Base-by-base conservation (phyloP, 2,329 filamentous ascomycete species). In the Exophiala calicioides region DNA sequence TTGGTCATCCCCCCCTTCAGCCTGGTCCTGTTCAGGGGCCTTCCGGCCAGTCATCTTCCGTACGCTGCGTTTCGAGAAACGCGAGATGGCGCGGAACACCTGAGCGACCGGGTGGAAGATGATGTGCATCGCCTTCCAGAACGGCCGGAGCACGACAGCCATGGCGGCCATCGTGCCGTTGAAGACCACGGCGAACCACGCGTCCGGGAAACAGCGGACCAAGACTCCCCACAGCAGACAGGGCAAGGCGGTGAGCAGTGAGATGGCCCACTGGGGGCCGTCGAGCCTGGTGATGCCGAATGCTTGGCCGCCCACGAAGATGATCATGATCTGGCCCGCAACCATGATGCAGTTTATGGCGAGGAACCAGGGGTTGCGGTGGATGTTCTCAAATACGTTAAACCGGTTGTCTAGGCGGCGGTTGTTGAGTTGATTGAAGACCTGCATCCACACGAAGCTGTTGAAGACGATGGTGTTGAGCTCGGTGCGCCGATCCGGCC, bases 361-460 rank as follows among this genome's bases (percentile, higher is more conserved):
- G 27, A 94, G 79, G 72, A 97, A 97, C 76, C 94, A 95, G 71
- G 78, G 86, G 67, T 97, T 97, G 64, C 80, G 80, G 19, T 78
- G 78, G 49, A 97, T 79, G 44, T 89, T 89, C 64, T 96, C 91
- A 52, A 97, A 91, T 53, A 97, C 90, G 69, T 97, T 97, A 76
- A 95, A 90, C 44, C 83, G 80, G 69, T 97, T 97, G 67, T 97
- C 91, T 44, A 97, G 77, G 9, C 91, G 88, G 49, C 91, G 88
- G 71, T 95, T 95, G 74, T 97, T 97, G 79, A 94, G 88, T 64
- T 95, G 86, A 69, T 97, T 97, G 75, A 97, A 97, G 60, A 97
- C 94, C 61, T 97, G 91, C 90, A 97, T 96, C 91, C 91, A 97
- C 42, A 96, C 91, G 64, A 97, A 97, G 0, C 89, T 93, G 73